phyloP scores from a whole-genome alignment of 169 alveolate species.

The Plasmodium fragile region DNA sequence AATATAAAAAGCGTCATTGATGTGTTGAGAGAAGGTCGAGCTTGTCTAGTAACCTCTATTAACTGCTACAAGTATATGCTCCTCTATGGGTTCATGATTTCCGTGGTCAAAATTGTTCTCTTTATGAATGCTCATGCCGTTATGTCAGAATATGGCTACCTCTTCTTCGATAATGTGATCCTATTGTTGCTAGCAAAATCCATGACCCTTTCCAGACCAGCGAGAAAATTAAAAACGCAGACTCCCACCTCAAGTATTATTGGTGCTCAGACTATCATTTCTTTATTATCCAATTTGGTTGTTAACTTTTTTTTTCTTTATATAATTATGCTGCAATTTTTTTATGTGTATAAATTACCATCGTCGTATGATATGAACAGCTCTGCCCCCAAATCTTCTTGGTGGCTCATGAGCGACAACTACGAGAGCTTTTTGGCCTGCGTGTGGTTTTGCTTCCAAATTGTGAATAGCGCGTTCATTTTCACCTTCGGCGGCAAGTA shows the following conservation, averaged over 20 bases:
- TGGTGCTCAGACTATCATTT: slow-evolving; percentile 89
- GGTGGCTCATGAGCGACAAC: slow-evolving; percentile 93
- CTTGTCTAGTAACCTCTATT: slow-evolving; percentile 91
- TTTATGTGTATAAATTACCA: slow-evolving; percentile 78
- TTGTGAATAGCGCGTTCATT: slow-evolving; percentile 89
- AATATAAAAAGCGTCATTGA: slow-evolving; percentile 89
- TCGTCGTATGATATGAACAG: slow-evolving; percentile 79
- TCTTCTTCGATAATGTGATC: slow-evolving; percentile 85
- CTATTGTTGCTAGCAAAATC: slow-evolving; percentile 84
- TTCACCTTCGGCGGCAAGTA: slow-evolving; percentile 89
- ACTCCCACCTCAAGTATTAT: slow-evolving; percentile 90
- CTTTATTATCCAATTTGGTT: slow-evolving; percentile 84
- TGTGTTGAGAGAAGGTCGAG: slow-evolving; percentile 91
- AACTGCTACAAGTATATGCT: slow-evolving; percentile 93
- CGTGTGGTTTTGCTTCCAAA: slow-evolving; percentile 89
- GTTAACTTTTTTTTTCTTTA: slow-evolving; percentile 77
- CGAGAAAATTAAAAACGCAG: slow-evolving; percentile 83
- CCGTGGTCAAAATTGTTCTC: slow-evolving; percentile 87
- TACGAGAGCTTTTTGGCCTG: slow-evolving; percentile 89
- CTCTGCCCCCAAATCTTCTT: slow-evolving; percentile 84
- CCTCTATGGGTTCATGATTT: slow-evolving; percentile 90
- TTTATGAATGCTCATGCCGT: slow-evolving; percentile 86
- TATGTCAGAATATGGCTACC: slow-evolving; percentile 91
- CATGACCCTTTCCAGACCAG: slow-evolving; percentile 87
- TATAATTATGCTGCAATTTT: slow-evolving; percentile 74